Percentiles rank a stretch among this genome's conserved stretches.
phyloP scores from a whole-genome alignment of 345 rosid genomes.

The Odontarrhena argentea region DNA sequence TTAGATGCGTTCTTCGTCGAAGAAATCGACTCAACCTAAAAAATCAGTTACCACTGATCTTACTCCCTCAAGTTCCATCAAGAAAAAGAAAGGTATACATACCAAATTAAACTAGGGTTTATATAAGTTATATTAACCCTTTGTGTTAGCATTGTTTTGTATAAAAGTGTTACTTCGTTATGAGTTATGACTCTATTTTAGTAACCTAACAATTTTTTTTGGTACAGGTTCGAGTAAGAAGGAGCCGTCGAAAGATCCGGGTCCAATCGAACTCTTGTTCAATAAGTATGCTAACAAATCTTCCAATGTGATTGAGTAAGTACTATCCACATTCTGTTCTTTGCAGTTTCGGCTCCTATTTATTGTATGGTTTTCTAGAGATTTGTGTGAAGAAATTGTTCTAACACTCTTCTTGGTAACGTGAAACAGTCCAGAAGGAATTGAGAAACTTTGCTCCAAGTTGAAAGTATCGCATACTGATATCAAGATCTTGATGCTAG shows the following conservation, averaged over 20 bases:
- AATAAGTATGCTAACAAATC: conserved; percentile 59
- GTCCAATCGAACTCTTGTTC: conserved; percentile 67
- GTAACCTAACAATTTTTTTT: conserved; percentile 3
- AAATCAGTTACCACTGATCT: conserved; percentile 61
- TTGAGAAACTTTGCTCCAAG: conserved; percentile 68
- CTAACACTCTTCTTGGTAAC: not conserved
- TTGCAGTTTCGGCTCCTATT: not conserved
- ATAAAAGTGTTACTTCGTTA: not conserved
- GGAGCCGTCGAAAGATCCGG: conserved; percentile 79
- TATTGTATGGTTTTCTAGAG: not conserved
- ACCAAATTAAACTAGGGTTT: no score
- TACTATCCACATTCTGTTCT: conserved; percentile 10
- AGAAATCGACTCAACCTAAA: conserved; percentile 68
- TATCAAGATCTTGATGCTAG: conserved; percentile 83
- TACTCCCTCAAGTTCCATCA: conserved; percentile 48
- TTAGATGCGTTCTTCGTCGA: conserved; percentile 74
- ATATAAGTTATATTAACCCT: no score
- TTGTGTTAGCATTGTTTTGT: no score
- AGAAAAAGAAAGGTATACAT: no score
- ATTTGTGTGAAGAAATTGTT: not conserved
- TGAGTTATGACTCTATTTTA: not conserved
- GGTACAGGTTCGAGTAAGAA: conserved; percentile 66
- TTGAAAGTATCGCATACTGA: conserved; percentile 75
- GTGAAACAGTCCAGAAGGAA: conserved; percentile 81
- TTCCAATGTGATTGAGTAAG: conserved; percentile 78